Evolutionary conservation across 1,284 basidiomycete species (phyloP).

Genomic region (Heliocybe sulcata): DNA sequence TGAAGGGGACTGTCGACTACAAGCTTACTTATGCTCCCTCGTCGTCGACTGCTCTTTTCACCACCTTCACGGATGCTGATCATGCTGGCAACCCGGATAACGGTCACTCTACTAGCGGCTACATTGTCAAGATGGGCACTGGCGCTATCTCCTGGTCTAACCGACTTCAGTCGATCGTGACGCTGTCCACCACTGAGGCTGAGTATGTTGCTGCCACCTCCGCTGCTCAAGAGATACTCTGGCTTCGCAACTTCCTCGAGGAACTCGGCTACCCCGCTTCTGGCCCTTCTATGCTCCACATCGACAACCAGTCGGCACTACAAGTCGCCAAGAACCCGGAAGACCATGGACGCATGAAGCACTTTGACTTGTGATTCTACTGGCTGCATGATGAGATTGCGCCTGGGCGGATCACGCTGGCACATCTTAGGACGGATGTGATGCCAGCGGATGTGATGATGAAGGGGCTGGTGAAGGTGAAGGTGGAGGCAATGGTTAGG

Average conservation of each 20-base stretch:
- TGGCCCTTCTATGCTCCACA: slow-evolving; percentile 14
- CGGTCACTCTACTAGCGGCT: slow-evolving; percentile 6
- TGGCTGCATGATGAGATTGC: slow-evolving; percentile 25
- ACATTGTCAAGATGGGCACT: slow-evolving; percentile 4
- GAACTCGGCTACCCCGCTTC: slow-evolving; percentile 17
- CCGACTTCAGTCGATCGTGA: slow-evolving; percentile 8
- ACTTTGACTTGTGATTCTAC: slow-evolving; percentile 27
- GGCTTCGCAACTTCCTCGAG: slow-evolving; percentile 25
- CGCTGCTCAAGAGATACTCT: slow-evolving; percentile 25
- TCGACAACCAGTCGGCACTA: slow-evolving; percentile 25
- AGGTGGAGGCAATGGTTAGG: not conserved
- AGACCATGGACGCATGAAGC: slow-evolving; percentile 24
- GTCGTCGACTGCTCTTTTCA: too few relatives aligned
- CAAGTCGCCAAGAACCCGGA: slow-evolving; percentile 22
- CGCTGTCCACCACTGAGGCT: slow-evolving; percentile 20
- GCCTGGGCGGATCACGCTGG: slow-evolving; percentile 10
- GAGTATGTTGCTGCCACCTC: slow-evolving; percentile 29
- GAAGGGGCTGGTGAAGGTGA: slow-evolving; percentile 13
- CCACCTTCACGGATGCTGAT: slow-evolving; percentile 7
- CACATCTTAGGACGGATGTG: slow-evolving; percentile 12
- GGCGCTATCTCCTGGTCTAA: slow-evolving; percentile 7
- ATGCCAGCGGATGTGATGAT: slow-evolving; percentile 24
- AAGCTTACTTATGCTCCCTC: not conserved
- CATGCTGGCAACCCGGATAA: slow-evolving; percentile 2
- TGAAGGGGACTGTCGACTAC: slow-evolving; percentile 12